These are phyloP conservation scores for California macrophylla DNA, from an alignment of 441 rosid genomes.

Conservation along the genomic window DNA sequence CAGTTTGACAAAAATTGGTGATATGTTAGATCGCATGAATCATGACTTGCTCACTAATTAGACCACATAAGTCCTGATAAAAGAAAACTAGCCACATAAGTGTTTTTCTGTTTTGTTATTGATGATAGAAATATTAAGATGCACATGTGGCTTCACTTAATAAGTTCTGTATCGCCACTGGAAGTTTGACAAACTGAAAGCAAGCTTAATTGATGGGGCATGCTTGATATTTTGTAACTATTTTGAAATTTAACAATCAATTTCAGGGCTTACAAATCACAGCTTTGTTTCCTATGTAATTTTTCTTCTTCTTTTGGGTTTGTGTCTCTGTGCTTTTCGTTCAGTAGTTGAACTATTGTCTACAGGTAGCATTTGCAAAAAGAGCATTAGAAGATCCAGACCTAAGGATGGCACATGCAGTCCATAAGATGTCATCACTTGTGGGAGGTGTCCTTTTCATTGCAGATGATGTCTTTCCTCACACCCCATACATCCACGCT, in stretches of 20 bases:
- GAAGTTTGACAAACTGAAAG: neutral
- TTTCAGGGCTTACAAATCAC: neutral
- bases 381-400: slow-evolving; percentile 70
- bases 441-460: slow-evolving; percentile 74
- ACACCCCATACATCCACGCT: slow-evolving; percentile 75
- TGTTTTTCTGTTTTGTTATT: neutral
- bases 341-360: neutral
- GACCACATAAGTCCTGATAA: neutral
- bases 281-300: no score
- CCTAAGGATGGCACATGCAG: slow-evolving; percentile 50
- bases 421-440: slow-evolving; percentile 80
- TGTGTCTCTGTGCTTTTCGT: neutral
- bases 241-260: neutral
- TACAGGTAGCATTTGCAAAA: slow-evolving; percentile 75
- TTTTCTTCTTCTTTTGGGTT: neutral
- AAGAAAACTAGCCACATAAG: no score
- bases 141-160: neutral
- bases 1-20: neutral
- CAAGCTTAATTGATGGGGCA: neutral
- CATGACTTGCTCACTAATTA: neutral
- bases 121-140: neutral
- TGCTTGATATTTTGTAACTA: neutral
- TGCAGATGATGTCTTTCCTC: slow-evolving; percentile 73
- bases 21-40: neutral
- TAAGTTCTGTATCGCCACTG: neutral